Base-by-base conservation (phyloP, 495 filamentous ascomycete species). In the Lineolata rhizophorae region DNA sequence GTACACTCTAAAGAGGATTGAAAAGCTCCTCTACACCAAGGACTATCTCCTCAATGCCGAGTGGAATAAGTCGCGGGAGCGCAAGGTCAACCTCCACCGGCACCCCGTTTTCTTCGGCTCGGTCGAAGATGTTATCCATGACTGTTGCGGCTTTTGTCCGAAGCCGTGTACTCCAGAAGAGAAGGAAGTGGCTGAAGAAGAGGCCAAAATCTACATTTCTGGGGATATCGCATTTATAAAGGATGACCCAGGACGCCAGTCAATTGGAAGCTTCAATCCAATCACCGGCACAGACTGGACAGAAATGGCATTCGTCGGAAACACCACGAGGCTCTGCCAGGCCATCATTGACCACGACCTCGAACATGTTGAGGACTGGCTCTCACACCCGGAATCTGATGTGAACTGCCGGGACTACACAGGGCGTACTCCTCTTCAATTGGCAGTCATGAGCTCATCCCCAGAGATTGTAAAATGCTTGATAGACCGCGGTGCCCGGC, bases 1-100 rank as follows among this genome's bases (percentile, higher is more conserved):
- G 34, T 79, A 70, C 44, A 56, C 75, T 33, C 72, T 76, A 5
- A 64, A 62, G 32, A 76, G 65, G 44, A 80, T 83, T 32, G 76
- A 83, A 45, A 78, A 73, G 40, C 54, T 82, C 0, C 61, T 81
- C 20, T 83, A 78, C 48, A 76, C 72, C 2, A 72, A 73, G 37
- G 79, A 87, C 44, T 47, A 83, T 9, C 57, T 85, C n/a, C 62
- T 87, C 6, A 87, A 87, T 39, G 76, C 77, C 0, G 75, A 87
- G 44, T 87, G 78, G 78, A 87, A 84, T 39, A 64, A 71, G 39
- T 58, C 58, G 0, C 66, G 78, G 12, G 65, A 78, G 18, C 61
- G 79, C 12, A 54, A 66, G 24, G 70, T 81, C 2, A 65, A 75
- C 37, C 58, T 87, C 3, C 79, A 87, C 49, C 65, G 79, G 2